Conservation (phyloP, 1,284 basidiomycete species). For the Puccinia triticina region DNA sequence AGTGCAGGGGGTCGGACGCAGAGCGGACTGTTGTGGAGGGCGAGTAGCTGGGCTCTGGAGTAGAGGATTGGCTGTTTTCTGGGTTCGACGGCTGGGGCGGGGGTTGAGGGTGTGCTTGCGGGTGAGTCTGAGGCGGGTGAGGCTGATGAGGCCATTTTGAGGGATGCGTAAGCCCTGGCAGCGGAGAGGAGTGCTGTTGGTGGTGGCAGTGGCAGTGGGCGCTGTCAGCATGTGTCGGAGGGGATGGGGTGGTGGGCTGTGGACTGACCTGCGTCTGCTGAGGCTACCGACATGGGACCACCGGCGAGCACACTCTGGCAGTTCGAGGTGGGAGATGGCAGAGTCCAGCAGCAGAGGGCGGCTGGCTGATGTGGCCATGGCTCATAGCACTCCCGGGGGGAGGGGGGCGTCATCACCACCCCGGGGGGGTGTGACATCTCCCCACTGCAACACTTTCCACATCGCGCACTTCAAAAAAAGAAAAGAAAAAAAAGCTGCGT, state of each 20-base stretch:
- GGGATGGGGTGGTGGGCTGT: no score
- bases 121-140: neutral
- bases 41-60: slow-evolving; percentile 34
- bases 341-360: no score
- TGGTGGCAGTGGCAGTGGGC: neutral
- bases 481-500: no score
- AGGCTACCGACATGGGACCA: slow-evolving; percentile 44
- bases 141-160: slow-evolving; percentile 39
- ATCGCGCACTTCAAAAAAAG: no score
- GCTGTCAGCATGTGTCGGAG: neutral
- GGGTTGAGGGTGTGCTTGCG: slow-evolving; percentile 27
- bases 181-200: slow-evolving; percentile 45
- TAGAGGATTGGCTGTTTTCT: slow-evolving; percentile 30
- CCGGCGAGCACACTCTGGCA: neutral
- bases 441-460: no score
- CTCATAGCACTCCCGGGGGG: no score
- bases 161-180: slow-evolving; percentile 49
- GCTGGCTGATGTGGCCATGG: no score
- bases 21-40: slow-evolving; percentile 46
- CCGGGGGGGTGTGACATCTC: no score
- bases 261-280: slow-evolving; percentile 49
- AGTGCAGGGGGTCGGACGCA: slow-evolving; percentile 43
- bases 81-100: neutral
- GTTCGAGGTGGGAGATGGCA: no score
- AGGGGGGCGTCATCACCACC: no score